Conservation (phyloP, 2,329 filamentous ascomycete species). For the Penicillium corylophilum region DNA sequence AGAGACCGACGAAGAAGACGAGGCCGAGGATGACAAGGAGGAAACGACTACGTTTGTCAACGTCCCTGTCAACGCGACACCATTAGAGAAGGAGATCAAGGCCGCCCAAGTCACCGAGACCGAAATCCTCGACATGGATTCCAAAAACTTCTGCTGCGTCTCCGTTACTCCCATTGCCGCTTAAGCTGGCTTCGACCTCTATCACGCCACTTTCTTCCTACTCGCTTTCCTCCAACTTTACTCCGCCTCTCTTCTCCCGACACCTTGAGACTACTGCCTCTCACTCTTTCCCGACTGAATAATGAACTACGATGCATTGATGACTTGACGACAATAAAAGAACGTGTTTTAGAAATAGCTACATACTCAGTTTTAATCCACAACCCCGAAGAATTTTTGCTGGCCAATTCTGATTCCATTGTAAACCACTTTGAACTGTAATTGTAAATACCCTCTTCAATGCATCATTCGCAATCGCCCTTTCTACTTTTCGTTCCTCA, state of each 20-base stretch:
- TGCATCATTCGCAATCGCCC: background rate
- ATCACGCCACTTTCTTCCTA: background rate
- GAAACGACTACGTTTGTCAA: background rate
- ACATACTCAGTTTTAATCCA: conserved; percentile 11
- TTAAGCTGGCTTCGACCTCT: background rate
- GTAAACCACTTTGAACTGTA: background rate
- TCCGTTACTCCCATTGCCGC: conserved; percentile 13
- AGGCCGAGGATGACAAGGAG: conserved; percentile 14
- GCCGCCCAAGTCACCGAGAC: conserved; percentile 14
- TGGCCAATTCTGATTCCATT: conserved; percentile 10
- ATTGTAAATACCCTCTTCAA: background rate
- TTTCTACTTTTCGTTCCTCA: background rate
- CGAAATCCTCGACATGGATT: conserved; percentile 28
- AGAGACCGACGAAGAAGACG: conserved; percentile 32
- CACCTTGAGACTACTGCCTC: background rate
- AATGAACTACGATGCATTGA: conserved; percentile 20
- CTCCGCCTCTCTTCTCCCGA: background rate
- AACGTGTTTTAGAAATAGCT: conserved; percentile 16
- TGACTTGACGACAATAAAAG: conserved; percentile 14
- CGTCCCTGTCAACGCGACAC: background rate
- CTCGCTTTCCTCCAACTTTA: background rate
- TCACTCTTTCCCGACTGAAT: conserved; percentile 6
- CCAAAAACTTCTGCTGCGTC: conserved; percentile 27
- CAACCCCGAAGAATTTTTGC: conserved; percentile 11
- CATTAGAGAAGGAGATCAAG: background rate